phyloP scores from a whole-genome alignment of 163 green algal species.

The Coccomyxa subellipsoidea region DNA sequence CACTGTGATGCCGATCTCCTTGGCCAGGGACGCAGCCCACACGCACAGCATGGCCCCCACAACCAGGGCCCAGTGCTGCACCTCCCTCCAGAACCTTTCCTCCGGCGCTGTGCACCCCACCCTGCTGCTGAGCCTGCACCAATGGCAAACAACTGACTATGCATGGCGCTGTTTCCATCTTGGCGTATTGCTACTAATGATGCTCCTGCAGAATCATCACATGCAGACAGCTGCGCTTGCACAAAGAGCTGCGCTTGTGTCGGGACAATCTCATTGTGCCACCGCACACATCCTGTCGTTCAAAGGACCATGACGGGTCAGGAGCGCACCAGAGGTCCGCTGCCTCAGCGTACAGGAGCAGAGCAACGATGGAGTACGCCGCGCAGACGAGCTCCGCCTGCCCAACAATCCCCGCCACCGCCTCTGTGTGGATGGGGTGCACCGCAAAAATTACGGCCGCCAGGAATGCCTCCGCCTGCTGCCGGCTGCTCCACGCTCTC shows the following conservation, averaged over 20 bases:
- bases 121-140: background rate
- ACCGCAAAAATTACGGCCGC: slow-evolving; percentile 65
- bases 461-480: slow-evolving; percentile 34
- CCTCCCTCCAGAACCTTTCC: background rate
- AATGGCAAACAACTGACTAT: too few species aligned
- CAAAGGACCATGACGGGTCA: too few species aligned
- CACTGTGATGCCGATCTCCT: slow-evolving; percentile 82
- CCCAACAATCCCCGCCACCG: slow-evolving; percentile 72
- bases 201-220: too few species aligned
- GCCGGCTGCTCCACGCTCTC: background rate
- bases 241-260: too few species aligned
- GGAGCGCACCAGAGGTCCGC: background rate
- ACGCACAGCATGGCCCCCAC: slow-evolving; percentile 16
- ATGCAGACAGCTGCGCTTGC: too few species aligned
- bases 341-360: slow-evolving; percentile 30
- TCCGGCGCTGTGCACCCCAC: background rate
- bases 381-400: slow-evolving; percentile 69
- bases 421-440: slow-evolving; percentile 77
- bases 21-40: slow-evolving; percentile 53
- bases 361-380: slow-evolving; percentile 39
- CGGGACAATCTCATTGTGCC: too few species aligned
- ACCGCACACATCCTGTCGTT: too few species aligned
- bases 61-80: slow-evolving; percentile 15
- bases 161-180: too few species aligned
- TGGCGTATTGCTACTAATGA: too few species aligned